Base-by-base conservation (phyloP, 352 stramenopile species). In the Phytophthora multivora region DNA sequence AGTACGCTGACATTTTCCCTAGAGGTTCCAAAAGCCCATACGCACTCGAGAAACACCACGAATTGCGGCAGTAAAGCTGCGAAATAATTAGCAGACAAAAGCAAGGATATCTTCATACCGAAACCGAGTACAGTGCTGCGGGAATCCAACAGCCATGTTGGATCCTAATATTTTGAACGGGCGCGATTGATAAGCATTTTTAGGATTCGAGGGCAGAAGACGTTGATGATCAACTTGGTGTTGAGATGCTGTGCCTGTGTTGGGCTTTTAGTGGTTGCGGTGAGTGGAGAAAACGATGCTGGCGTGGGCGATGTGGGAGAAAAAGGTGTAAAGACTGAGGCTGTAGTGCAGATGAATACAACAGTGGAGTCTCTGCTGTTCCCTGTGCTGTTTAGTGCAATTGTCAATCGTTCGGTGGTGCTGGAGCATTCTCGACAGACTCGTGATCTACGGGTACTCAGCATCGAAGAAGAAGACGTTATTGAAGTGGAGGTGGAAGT, bases 41-140 rank as follows among this genome's bases (percentile, higher is more conserved):
- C 45, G 85, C 85, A 21, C 81, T 96, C 7, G 80, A 85, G 56
- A 89, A 89, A 62, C 87, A 92, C 59, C 87, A 96, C 50, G 83
- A 86, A 13, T 56, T 92, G 39, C 52, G 88, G 38, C 51, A 71
- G 40, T 64, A 65, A 38, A 49, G 38, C n/a, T 46, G 31, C 7
- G 36, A 25, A 45, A 19, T 23, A 3, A 53, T 38, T 45, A 40
- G 30, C 4, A 33, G 28, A 3, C 28, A 30, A 30, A 30, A 30
- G 7, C 26, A 10, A 30, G 26, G 26, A 30, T 30, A 33, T 13
- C 28, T 33, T 33, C 28, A 33, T 33, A 11, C 28, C 11, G 28
- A 9, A 11, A 9, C 28, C 8, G 1, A 33, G 10, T 4, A 33
- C 28, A 8, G 11, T 6, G 26, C 26, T 30, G 7, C 7, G 12